These are phyloP conservation scores for Clavaria fumosa DNA, from an alignment of 768 basidiomycete genomes.

Conservation along the genomic window DNA sequence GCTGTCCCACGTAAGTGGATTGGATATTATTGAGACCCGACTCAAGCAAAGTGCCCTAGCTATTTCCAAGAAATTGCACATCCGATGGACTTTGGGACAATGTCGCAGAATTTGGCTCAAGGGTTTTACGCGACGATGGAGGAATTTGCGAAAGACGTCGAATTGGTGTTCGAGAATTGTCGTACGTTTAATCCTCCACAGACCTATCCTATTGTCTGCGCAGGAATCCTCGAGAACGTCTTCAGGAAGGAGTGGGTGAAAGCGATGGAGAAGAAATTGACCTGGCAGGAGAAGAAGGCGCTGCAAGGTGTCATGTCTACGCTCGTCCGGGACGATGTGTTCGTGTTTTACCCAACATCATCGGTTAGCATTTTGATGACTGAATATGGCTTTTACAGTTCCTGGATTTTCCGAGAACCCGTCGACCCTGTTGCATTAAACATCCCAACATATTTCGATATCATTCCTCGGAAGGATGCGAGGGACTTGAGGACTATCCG, in stretches of 20 bases:
- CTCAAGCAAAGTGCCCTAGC: slow-evolving; percentile 23
- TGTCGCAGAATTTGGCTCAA: slow-evolving; percentile 47
- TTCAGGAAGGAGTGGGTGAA: slow-evolving; percentile 86
- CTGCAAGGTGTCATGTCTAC: slow-evolving; percentile 55
- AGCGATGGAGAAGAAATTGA: slow-evolving; percentile 53
- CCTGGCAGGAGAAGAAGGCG: slow-evolving; percentile 66
- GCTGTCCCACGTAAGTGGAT: slow-evolving; percentile 87
- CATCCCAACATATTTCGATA: slow-evolving; percentile 79
- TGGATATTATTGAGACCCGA: too few species aligned
- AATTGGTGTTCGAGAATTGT: slow-evolving; percentile 80
- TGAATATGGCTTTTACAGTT: slow-evolving; percentile 25
- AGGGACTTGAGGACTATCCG: slow-evolving; percentile 77
- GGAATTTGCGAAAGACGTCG: slow-evolving; percentile 62
- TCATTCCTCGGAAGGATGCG: slow-evolving; percentile 74
- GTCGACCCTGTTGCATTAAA: slow-evolving; percentile 77
- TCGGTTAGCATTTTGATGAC: background rate
- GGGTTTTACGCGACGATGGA: slow-evolving; percentile 69
- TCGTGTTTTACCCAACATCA: slow-evolving; percentile 17
- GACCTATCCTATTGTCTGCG: slow-evolving; percentile 58
- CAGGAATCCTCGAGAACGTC: slow-evolving; percentile 53
- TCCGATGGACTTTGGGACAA: slow-evolving; percentile 91
- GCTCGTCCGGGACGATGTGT: slow-evolving; percentile 55
- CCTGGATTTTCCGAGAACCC: slow-evolving; percentile 65
- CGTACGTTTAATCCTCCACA: slow-evolving; percentile 80
- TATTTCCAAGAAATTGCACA: slow-evolving; percentile 84